Base-by-base conservation (phyloP, 2,329 filamentous ascomycete genomes). In the Drechmeria coniospora region DNA sequence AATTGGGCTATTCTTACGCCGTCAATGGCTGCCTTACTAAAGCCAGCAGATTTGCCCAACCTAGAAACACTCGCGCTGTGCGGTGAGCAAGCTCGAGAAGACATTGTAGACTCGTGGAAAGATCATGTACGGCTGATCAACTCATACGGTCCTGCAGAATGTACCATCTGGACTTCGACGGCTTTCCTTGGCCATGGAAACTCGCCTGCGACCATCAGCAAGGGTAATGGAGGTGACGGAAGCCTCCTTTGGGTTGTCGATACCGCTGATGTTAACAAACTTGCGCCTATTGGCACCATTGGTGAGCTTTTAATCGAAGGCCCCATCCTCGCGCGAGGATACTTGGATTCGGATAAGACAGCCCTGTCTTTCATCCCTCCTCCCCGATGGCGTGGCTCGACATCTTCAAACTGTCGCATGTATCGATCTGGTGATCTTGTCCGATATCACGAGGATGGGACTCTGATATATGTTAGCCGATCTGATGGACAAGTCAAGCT, bases 271-370 rank as follows among this genome's bases (percentile, higher is more conserved):
- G 8, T 7, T 11, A 14, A 12, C 21, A 23, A 23, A 11, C 28
- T 50, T 8, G 28, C 37, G 1, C 42, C 44, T 1, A 28, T 50
- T 7, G 49, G 47, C 2, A 39, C 33, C 5, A 33, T 39, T 0
- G 50, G 50, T 7, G 50, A 54, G 29, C 31, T 53, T 10, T 31
- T 49, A 4, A 39, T 57, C 23, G 49, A 47, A 22, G 54, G 56
- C 1, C 57, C 59, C 4, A 52, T 52, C 8, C 44, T 68, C n/a
- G 59, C 55, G 12, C 45, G 55, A 20, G 61, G 60, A 11, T 68
- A 68, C 32, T 43, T 64, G 14, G 52, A 61, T 12, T 42, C 45
- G 0, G 44, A 44, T n/a, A 59, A 61, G 34, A 66, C 63, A 0
- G 41, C 46, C 8, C 51, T 51, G 14, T 46, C 49, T 0, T 68